Percentiles rank a stretch among this genome's conserved stretches.
phyloP scores from a whole-genome alignment of 202 grass and related monocot genomes.

The Elaeis oleifera region DNA sequence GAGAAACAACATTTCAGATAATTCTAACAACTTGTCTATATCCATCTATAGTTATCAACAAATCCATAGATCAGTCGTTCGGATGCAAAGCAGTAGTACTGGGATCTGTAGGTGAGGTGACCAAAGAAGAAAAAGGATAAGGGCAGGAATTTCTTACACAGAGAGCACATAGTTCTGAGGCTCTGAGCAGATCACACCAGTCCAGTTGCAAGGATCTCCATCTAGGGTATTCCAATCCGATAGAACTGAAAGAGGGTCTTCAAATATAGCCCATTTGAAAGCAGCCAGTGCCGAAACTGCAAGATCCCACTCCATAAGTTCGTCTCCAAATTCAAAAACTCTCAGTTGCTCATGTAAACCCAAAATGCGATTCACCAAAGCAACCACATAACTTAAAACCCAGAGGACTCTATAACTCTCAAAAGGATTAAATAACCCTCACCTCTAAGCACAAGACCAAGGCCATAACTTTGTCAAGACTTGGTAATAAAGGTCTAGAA shows the following conservation, averaged over 20 bases:
- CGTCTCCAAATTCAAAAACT: background rate
- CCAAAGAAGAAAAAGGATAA: background rate
- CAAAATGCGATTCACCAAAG: too few species aligned
- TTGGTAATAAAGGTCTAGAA: too few species aligned
- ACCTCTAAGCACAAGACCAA: too few species aligned
- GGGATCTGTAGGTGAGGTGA: background rate
- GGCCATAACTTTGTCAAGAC: too few species aligned
- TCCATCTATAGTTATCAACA: too few species aligned
- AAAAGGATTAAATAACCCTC: too few species aligned
- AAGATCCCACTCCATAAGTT: background rate
- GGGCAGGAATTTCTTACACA: conserved; percentile 2
- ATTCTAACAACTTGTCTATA: too few species aligned
- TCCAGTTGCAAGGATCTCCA: conserved; percentile 3
- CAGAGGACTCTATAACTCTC: too few species aligned
- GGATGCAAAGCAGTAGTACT: background rate
- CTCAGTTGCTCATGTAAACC: too few species aligned
- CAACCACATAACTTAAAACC: too few species aligned
- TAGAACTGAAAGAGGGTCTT: conserved; percentile 4
- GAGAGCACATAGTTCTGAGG: background rate
- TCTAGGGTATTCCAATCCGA: conserved; percentile 1
- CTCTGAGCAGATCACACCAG: conserved; percentile 3
- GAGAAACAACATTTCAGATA: too few species aligned
- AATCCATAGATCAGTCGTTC: too few species aligned
- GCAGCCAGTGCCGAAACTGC: conserved; percentile 2
- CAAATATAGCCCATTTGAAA: background rate